These are phyloP conservation scores for Pseudisothecium myosuroides DNA, from an alignment of 225 moss, liverwort and hornwort genomes.

Conservation along the genomic window DNA sequence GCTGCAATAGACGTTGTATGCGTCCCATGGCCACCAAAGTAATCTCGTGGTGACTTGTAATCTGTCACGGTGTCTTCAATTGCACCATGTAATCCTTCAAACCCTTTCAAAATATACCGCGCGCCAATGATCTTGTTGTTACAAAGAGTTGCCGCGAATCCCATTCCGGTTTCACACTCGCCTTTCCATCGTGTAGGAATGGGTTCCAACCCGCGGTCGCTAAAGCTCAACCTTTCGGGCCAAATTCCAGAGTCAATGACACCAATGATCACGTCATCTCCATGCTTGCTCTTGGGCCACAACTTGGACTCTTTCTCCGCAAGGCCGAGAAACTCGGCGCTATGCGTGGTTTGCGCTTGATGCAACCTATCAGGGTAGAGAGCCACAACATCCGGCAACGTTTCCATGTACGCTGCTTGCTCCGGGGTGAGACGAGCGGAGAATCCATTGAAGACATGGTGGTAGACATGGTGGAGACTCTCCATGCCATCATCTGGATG, in stretches of 20 bases:
- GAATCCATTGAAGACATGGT: not conserved
- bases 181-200: not conserved
- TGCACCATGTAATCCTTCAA: not conserved
- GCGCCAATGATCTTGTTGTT: not conserved
- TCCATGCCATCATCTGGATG: not conserved
- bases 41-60: not conserved
- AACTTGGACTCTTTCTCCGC: not conserved
- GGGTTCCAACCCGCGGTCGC: accelerated
- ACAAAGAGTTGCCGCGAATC: not conserved
- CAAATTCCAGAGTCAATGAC: not conserved
- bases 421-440: accelerated
- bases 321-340: not conserved
- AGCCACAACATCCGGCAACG: not conserved
- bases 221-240: not conserved
- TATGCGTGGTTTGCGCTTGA: not conserved
- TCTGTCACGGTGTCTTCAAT: not conserved
- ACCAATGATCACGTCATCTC: not conserved
- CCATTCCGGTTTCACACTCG: not conserved
- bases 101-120: not conserved
- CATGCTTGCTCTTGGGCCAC: not conserved
- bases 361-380: not conserved
- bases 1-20: not conserved
- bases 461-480: not conserved
- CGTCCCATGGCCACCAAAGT: not conserved
- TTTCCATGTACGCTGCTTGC: not conserved